Conservation (phyloP, 768 basidiomycete species). For the Lactarius akahatsu region DNA sequence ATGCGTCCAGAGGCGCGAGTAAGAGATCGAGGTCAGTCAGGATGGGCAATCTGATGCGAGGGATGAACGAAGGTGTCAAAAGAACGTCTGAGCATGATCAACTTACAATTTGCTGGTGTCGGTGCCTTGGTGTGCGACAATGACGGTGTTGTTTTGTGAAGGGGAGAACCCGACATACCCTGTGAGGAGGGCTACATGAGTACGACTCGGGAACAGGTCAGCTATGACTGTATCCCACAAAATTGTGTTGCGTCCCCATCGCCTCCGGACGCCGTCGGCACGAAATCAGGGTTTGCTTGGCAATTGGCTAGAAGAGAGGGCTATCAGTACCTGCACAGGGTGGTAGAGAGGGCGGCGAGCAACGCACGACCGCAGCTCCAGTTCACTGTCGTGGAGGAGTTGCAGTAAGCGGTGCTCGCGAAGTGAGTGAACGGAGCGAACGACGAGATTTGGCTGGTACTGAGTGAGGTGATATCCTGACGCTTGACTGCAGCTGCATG, state of each 20-base stretch:
- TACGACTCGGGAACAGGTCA: background rate
- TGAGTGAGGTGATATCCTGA: slow-evolving; percentile 30
- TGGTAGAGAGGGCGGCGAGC: no score
- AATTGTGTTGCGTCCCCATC: slow-evolving; percentile 44
- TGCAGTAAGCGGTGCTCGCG: slow-evolving; percentile 38
- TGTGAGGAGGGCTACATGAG: slow-evolving; percentile 27
- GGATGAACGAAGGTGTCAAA: background rate
- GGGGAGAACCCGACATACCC: slow-evolving; percentile 57
- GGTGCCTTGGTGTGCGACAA: slow-evolving; percentile 43
- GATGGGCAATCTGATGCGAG: slow-evolving; percentile 35
- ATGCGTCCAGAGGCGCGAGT: slow-evolving; percentile 36
- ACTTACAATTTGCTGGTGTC: slow-evolving; percentile 36
- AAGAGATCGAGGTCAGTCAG: slow-evolving; percentile 46
- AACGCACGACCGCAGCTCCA: slow-evolving; percentile 38
- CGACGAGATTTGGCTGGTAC: slow-evolving; percentile 31
- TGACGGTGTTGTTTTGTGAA: slow-evolving; percentile 34
- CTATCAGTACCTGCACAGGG: background rate
- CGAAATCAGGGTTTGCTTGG: slow-evolving; percentile 47
- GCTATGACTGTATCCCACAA: slow-evolving; percentile 35
- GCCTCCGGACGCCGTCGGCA: slow-evolving; percentile 49
- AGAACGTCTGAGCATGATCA: background rate
- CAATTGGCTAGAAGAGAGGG: slow-evolving; percentile 41
- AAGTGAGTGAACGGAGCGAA: slow-evolving; percentile 37
- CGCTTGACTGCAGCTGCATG: slow-evolving; percentile 11
- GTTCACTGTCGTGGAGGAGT: slow-evolving; percentile 30